Evolutionary conservation across 108 stramenopile genomes (phyloP).

Genomic region (Skeletonema menzelii): DNA sequence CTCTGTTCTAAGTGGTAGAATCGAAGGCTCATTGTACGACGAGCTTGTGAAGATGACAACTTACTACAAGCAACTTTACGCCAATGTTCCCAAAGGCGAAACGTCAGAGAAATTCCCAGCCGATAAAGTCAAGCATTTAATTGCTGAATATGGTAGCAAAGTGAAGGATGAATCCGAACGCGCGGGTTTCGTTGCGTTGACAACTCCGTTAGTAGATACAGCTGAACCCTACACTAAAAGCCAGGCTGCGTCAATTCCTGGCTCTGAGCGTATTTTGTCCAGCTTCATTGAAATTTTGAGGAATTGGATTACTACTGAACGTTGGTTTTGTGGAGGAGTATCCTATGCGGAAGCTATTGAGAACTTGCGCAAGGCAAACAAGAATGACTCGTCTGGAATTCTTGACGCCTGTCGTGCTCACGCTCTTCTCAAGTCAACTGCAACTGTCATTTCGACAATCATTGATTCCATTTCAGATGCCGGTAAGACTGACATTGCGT

Average conservation of each 20-base stretch:
- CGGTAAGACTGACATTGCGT: conserved; percentile 53
- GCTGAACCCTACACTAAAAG: conserved; percentile 76
- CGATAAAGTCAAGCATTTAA: conserved; percentile 52
- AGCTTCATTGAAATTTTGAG: conserved; percentile 74
- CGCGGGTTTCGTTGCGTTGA: conserved; percentile 67
- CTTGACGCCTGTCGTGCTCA: conserved; percentile 85
- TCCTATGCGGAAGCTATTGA: conserved; percentile 91
- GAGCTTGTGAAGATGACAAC: conserved; percentile 60
- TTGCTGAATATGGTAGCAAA: conserved; percentile 47
- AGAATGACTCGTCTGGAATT: conserved; percentile 61
- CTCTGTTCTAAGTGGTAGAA: conserved; percentile 90
- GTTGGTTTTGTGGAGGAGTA: conserved; percentile 84
- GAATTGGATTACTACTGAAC: conserved; percentile 82
- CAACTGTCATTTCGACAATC: conserved; percentile 72
- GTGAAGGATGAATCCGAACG: conserved; percentile 65
- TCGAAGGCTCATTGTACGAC: conserved; percentile 71
- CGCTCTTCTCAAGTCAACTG: conserved; percentile 75
- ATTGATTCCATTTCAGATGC: conserved; percentile 87
- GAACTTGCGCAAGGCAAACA: conserved; percentile 83
- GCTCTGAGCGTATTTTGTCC: conserved; percentile 75
- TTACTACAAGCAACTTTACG: conserved; percentile 49
- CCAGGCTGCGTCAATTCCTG: conserved; percentile 60
- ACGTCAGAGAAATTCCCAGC: conserved; percentile 65
- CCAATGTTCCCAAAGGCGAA: conserved; percentile 29
- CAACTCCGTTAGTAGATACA: conserved; percentile 62